Evolutionary conservation across 2,329 filamentous ascomycete genomes (phyloP).

Genomic region (Chaetomiaceae sp.): DNA sequence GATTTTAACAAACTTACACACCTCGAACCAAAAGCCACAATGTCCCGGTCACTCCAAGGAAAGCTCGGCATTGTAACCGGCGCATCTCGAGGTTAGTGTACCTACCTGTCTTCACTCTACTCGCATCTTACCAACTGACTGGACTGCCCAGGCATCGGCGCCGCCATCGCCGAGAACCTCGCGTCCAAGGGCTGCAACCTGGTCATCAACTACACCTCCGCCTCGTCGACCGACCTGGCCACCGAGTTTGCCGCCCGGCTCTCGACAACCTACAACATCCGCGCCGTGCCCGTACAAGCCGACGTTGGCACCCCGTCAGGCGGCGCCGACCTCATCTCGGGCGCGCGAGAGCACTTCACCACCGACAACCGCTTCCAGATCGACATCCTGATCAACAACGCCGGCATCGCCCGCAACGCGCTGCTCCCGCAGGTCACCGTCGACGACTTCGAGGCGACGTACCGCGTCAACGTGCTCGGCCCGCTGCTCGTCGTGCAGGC

Average conservation of each 20-base stretch:
- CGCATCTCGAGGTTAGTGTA: constrained; percentile 64
- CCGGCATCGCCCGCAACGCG: constrained; percentile 65
- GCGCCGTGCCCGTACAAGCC: constrained; percentile 61
- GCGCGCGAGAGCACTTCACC: constrained; percentile 55
- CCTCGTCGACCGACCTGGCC: constrained; percentile 38
- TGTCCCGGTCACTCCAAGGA: constrained; percentile 55
- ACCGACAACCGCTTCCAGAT: constrained; percentile 54
- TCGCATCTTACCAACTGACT: constrained; percentile 6
- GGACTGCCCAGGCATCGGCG: constrained; percentile 66
- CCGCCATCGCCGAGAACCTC: constrained; percentile 59
- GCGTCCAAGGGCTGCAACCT: constrained; percentile 66
- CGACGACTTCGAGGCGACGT: constrained; percentile 65
- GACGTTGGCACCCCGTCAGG: constrained; percentile 62
- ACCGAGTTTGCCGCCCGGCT: constrained; percentile 62
- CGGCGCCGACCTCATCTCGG: constrained; percentile 54
- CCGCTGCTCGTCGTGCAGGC: constrained; percentile 75
- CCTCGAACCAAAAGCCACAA: not conserved
- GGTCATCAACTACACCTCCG: constrained; percentile 63
- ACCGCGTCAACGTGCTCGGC: constrained; percentile 76
- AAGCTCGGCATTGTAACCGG: constrained; percentile 78
- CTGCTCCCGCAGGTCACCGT: constrained; percentile 56
- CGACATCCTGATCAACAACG: constrained; percentile 86
- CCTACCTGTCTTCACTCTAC: not conserved
- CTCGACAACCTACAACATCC: constrained; percentile 51
- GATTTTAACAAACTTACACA: not conserved